Evolutionary conservation across 805 yeast species (phyloP).

Genomic region (Kurtzmaniella fragi): DNA sequence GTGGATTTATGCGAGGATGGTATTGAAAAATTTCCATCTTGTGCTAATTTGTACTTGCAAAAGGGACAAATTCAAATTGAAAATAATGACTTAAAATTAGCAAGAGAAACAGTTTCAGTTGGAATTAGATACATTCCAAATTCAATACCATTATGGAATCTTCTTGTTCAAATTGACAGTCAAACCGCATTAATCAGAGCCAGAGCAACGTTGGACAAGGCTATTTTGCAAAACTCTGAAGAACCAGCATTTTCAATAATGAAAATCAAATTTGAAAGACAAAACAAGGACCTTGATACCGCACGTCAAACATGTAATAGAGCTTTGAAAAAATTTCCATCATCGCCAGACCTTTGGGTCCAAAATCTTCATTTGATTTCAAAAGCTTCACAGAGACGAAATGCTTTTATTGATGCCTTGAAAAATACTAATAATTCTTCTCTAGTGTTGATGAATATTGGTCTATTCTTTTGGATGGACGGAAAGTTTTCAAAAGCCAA

Average conservation of each 20-base stretch:
- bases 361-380: conserved; percentile 46
- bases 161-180: conserved; percentile 31
- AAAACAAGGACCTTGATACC: conserved; percentile 43
- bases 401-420: conserved; percentile 65
- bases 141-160: conserved; percentile 49
- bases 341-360: conserved; percentile 61
- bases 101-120: conserved; percentile 41
- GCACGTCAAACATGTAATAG: conserved; percentile 52
- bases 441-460: conserved; percentile 57
- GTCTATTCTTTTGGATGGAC: conserved; percentile 59
- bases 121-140: conserved; percentile 49
- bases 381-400: conserved; percentile 48
- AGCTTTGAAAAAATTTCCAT: conserved; percentile 56
- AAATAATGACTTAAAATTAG: conserved; percentile 26
- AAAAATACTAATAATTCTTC: conserved; percentile 58
- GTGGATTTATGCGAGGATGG: conserved; percentile 39
- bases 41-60: conserved; percentile 55
- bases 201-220: conserved; percentile 68
- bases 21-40: conserved; percentile 41
- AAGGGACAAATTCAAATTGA: conserved; percentile 49
- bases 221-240: conserved; percentile 46
- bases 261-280: conserved; percentile 53
- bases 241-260: conserved; percentile 54
- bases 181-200: conserved; percentile 47
- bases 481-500: conserved; percentile 60